Evolutionary conservation across 441 rosid genomes (phyloP).

Genomic region (Geranium incanum): DNA sequence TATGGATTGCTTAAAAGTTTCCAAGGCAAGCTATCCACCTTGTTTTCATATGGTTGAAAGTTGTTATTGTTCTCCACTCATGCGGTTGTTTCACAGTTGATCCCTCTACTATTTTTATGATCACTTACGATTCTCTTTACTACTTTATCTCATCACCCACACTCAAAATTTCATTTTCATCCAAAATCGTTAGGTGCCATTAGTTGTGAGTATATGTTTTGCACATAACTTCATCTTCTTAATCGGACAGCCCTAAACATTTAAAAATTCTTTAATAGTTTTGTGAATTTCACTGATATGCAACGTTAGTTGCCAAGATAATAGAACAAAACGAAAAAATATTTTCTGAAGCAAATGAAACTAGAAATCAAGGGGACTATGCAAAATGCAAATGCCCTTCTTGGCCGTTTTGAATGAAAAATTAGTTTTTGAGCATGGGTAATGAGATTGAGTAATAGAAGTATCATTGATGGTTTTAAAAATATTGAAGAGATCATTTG

Average conservation of each 20-base stretch:
- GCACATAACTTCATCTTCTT: background rate
- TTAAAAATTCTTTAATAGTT: no score
- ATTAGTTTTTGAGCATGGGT: background rate
- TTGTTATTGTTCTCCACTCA: background rate
- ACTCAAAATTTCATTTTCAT: background rate
- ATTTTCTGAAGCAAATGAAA: no score
- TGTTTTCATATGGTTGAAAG: background rate
- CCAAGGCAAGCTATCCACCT: constrained; percentile 60
- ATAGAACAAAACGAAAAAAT: no score
- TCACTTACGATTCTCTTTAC: background rate
- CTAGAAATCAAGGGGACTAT: no score
- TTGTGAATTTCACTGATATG: no score
- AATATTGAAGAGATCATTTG: background rate
- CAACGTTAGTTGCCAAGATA: no score
- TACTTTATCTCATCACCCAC: background rate
- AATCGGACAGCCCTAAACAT: background rate
- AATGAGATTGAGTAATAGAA: background rate
- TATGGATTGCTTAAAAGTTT: constrained; percentile 65
- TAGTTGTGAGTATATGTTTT: background rate
- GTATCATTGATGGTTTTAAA: background rate
- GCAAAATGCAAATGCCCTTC: background rate
- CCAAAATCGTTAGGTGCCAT: background rate
- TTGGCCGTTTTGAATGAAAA: background rate
- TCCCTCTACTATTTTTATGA: background rate
- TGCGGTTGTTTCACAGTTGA: background rate